Percentiles rank a stretch among this genome's conserved stretches.
Conservation (phyloP, 2,329 filamentous ascomycete genomes). For the Hypoxylon sp. region DNA sequence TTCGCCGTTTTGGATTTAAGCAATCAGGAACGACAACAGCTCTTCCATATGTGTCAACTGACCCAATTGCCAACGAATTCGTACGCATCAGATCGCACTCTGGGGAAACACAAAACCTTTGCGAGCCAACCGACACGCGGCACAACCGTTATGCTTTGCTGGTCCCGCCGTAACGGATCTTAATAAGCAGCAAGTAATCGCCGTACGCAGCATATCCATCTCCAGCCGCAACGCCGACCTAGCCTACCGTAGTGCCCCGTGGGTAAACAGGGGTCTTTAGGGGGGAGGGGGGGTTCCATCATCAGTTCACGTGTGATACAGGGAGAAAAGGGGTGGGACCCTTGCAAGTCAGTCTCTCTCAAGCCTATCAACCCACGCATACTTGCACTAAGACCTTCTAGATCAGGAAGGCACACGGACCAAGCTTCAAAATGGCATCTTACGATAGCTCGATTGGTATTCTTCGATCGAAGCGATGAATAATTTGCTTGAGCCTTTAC, state of each 20-base stretch:
- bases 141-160: slow-evolving; percentile 15
- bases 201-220: slow-evolving; percentile 14
- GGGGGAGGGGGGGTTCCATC: too few relatives aligned
- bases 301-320: slow-evolving; percentile 30
- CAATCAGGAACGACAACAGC: slow-evolving; percentile 27
- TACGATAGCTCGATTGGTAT: too few relatives aligned
- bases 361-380: slow-evolving; percentile 22
- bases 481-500: too few relatives aligned
- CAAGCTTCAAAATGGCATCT: too few relatives aligned
- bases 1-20: slow-evolving; percentile 13
- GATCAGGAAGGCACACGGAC: slow-evolving; percentile 22
- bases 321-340: slow-evolving; percentile 14
- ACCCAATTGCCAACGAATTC: slow-evolving; percentile 32
- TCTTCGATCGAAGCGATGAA: too few relatives aligned
- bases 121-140: slow-evolving; percentile 16
- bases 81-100: slow-evolving; percentile 27
- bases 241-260: slow-evolving; percentile 17
- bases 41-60: slow-evolving; percentile 33
- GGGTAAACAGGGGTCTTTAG: slow-evolving; percentile 15
- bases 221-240: slow-evolving; percentile 24
- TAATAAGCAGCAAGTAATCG: slow-evolving; percentile 34
- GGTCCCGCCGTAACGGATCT: slow-evolving; percentile 33
- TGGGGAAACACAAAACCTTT: slow-evolving; percentile 32
- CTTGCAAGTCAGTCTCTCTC: slow-evolving; percentile 14
- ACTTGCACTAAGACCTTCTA: slow-evolving; percentile 27